Base-by-base conservation (phyloP, 306 rosid species). In the Elaeagnus macrophylla region DNA sequence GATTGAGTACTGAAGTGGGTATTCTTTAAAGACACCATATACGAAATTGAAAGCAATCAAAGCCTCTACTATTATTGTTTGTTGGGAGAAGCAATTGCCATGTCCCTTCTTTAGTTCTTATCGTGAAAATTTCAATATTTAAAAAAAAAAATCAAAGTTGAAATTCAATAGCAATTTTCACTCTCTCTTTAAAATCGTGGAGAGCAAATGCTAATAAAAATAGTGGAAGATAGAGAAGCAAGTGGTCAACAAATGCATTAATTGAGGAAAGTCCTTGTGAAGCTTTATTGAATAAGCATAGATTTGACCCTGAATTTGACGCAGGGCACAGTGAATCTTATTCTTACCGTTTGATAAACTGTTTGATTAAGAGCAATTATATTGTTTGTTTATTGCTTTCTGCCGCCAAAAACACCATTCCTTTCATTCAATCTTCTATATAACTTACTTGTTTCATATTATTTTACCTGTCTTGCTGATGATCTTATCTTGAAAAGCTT, bases 1-100 rank as follows among this genome's bases (percentile, higher is more conserved):
- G 77, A 54, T 89, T 77, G 95, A 81, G 97, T 89, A 77, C 72
- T 46, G 56, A 57, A 89, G 80, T 89, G 81, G 75, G 12, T 36
- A 85, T 70, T 70, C 83, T 72, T 83, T 89, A 78, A 82, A 72
- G 74, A 45, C 69, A 41, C 32, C 47, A 32, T 46, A n/a, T 49
- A 55, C 32, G 57, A 44, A 48, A 45, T 37, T 32, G 15, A 53
- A 62, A 56, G 64, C 72, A 66, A 66, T 60, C 57, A 37, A 64
- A 54, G 59, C 56, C 50, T 20, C 48, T 37, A 36, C 17, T 14
- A 56, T 20, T 39, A 9, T 43, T 11, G n/a, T n/a, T 43, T 20
- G 38, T 59, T 49, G 20, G 57, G 56, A n/a, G 51, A 71, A 37
- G 64, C 54, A 55, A 50, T 55, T 50, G 41, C 59, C 59, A 42